phyloP scores from a whole-genome alignment of 2,329 filamentous ascomycete genomes.

The Trichoderma sp. region DNA sequence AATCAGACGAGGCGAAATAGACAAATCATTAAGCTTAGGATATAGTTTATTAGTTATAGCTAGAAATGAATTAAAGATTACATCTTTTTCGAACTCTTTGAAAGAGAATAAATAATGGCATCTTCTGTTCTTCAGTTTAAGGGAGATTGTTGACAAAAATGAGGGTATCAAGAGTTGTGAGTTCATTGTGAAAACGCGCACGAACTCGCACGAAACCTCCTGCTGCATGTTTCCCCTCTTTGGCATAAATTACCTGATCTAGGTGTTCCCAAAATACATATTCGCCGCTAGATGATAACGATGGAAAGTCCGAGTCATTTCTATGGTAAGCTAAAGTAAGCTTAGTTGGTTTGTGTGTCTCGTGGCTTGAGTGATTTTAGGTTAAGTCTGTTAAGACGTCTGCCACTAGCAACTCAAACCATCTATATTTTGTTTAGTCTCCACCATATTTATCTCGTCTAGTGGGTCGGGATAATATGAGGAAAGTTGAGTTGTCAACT shows the following conservation, averaged over 20 bases:
- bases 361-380: neutral
- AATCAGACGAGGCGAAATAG: no score
- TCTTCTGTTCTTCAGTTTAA: no score
- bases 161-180: no score
- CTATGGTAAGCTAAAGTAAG: neutral
- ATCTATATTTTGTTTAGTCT: neutral
- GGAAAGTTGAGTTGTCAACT: neutral
- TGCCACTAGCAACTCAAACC: neutral
- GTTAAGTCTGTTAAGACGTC: neutral
- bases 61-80: neutral
- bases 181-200: no score
- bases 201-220: no score
- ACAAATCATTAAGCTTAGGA: neutral
- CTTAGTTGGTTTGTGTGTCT: neutral
- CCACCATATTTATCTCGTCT: neutral
- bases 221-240: no score
- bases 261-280: no score
- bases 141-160: no score
- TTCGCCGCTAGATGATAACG: no score
- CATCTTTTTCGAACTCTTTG: neutral
- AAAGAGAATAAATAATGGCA: neutral
- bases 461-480: neutral
- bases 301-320: neutral
- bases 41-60: neutral
- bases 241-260: no score